Evolutionary conservation across 768 basidiomycete species (phyloP).

Genomic region (Mrakia gelida): DNA sequence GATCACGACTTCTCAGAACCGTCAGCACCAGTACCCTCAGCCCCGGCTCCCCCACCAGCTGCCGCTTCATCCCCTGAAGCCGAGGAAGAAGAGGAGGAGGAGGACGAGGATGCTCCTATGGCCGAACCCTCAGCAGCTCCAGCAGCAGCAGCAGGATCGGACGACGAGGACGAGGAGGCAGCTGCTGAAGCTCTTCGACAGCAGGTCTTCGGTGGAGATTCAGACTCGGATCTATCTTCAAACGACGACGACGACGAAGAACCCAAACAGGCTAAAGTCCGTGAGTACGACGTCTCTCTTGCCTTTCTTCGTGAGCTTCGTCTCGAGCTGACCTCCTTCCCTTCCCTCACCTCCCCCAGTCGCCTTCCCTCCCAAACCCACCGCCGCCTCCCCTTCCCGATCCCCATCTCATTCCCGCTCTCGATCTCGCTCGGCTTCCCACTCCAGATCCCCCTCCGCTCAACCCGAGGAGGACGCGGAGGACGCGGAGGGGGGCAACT

Average conservation of each 20-base stretch:
- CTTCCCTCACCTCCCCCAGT: neutral
- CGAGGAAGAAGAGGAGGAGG: neutral
- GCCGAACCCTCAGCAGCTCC: neutral
- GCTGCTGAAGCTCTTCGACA: neutral
- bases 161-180: neutral
- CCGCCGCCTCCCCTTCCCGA: neutral
- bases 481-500: constrained; percentile 47
- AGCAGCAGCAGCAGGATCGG: neutral
- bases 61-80: neutral
- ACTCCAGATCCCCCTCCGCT: constrained; percentile 39
- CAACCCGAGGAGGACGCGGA: constrained; percentile 45
- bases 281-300: neutral
- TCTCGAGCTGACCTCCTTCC: neutral
- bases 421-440: neutral
- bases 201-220: constrained; percentile 15
- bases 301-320: too few species aligned
- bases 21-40: neutral
- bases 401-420: neutral
- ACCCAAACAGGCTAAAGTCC: neutral
- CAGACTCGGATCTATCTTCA: constrained; percentile 9
- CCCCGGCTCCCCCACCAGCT: neutral
- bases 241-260: constrained; percentile 4
- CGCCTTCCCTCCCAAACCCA: neutral
- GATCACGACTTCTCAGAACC: neutral
- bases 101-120: neutral